phyloP scores from a whole-genome alignment of 441 rosid species.

The Biscutella auriculata region DNA sequence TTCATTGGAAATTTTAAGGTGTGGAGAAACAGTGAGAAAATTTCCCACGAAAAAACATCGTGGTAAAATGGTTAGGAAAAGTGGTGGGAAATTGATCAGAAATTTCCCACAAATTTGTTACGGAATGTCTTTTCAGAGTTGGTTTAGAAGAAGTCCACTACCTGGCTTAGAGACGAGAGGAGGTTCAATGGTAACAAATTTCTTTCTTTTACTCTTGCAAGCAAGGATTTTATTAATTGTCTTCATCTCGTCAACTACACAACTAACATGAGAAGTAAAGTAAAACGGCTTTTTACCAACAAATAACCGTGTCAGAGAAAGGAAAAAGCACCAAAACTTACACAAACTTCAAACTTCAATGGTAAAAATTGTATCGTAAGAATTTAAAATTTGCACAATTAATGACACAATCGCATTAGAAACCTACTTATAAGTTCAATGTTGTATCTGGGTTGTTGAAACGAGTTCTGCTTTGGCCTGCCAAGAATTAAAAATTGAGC shows the following conservation, averaged over 20 bases:
- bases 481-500: not conserved
- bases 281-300: constrained; percentile 11
- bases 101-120: no score
- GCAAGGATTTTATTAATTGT: constrained; percentile 75
- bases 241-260: constrained; percentile 71
- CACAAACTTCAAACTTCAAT: constrained; percentile 76
- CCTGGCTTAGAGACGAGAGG: constrained; percentile 40
- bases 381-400: no score
- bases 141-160: constrained; percentile 14
- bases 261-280: constrained; percentile 41
- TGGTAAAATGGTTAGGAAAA: no score
- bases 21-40: no score
- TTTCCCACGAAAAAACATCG: no score
- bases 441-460: constrained; percentile 58
- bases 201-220: constrained; percentile 66
- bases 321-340: constrained; percentile 15
- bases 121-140: no score
- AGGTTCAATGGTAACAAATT: constrained; percentile 26
- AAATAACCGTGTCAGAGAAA: not conserved
- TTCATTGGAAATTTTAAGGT: no score
- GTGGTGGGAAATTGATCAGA: no score
- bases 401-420: no score
- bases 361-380: no score
- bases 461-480: constrained; percentile 81
- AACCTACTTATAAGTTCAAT: constrained; percentile 60